Percentiles rank a stretch among this genome's conserved stretches.
Conservation (phyloP, 1,284 basidiomycete genomes). For the Cryptococcus sp. region DNA sequence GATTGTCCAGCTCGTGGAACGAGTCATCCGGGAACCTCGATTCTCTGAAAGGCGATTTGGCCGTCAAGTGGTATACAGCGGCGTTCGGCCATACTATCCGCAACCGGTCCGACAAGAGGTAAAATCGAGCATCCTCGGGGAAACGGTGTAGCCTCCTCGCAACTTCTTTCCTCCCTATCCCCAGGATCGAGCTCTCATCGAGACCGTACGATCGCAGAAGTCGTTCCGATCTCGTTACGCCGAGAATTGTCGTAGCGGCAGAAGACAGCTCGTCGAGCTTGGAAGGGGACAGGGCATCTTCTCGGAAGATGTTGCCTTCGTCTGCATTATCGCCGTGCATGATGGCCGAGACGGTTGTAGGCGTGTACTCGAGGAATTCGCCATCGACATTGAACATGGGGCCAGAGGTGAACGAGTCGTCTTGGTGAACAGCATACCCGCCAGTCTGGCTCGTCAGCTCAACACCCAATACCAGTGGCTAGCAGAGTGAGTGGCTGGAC, state of each 20-base stretch:
- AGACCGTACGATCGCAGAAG: constrained; percentile 4
- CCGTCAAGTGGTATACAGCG: constrained; percentile 8
- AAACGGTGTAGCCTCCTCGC: constrained; percentile 1
- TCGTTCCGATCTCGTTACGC: background rate
- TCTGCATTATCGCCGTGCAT: constrained; percentile 16
- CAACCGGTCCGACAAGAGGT: constrained; percentile 7
- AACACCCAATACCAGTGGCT: too few species aligned
- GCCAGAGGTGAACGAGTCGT: constrained; percentile 7
- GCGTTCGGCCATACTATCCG: constrained; percentile 4
- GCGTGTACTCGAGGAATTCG: background rate
- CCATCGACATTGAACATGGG: constrained; percentile 3
- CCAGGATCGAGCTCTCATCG: background rate
- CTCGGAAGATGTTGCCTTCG: constrained; percentile 11
- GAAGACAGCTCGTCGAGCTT: background rate
- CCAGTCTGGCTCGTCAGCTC: too few species aligned
- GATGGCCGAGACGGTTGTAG: constrained; percentile 3
- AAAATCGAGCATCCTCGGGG: constrained; percentile 14
- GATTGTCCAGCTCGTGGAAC: constrained; percentile 8
- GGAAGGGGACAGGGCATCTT: background rate
- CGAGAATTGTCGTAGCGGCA: background rate
- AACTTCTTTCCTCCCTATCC: background rate
- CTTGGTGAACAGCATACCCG: constrained; percentile 13
- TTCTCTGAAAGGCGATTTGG: constrained; percentile 6
- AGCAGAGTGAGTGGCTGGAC: too few species aligned
- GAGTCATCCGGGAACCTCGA: constrained; percentile 4